These are phyloP conservation scores for Pseudopyrenochaeta lycopersici DNA, from an alignment of 2,329 filamentous ascomycete species.

Conservation along the genomic window DNA sequence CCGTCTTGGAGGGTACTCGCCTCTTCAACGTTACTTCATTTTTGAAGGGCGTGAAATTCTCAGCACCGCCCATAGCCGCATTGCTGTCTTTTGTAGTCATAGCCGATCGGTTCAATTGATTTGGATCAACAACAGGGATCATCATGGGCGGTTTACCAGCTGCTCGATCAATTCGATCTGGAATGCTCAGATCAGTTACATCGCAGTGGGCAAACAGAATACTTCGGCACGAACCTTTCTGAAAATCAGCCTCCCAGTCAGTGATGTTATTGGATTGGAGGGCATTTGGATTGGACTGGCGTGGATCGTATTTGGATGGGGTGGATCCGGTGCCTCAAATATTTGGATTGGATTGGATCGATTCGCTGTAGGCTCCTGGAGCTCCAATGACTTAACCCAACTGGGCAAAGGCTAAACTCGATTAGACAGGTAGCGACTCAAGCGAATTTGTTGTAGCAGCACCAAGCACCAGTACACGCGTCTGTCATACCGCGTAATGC, in stretches of 20 bases:
- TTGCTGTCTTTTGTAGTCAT: not conserved
- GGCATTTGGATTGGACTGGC: no score
- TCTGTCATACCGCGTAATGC: no score
- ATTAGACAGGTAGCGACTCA: no score
- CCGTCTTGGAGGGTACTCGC: not conserved
- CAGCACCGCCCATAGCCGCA: not conserved
- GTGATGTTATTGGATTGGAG: no score
- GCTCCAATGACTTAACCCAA: no score
- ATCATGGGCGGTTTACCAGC: not conserved
- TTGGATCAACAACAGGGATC: not conserved
- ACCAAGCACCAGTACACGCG: no score
- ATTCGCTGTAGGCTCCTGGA: no score
- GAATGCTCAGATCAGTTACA: not conserved
- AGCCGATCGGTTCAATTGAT: not conserved
- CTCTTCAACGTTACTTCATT: not conserved
- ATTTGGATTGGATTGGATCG: no score
- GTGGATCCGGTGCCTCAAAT: no score
- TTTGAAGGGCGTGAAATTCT: not conserved
- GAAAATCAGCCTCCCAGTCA: not conserved
- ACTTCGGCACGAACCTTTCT: not conserved
- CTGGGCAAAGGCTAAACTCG: no score
- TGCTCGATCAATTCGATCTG: not conserved
- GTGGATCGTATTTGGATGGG: no score
- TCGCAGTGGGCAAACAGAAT: not conserved
- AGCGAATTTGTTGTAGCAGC: no score